A percentile compares a stretch with the other conserved stretches of the same genome.
Conservation (phyloP, 768 basidiomycete species). For the Dacryopinax spathularia region DNA sequence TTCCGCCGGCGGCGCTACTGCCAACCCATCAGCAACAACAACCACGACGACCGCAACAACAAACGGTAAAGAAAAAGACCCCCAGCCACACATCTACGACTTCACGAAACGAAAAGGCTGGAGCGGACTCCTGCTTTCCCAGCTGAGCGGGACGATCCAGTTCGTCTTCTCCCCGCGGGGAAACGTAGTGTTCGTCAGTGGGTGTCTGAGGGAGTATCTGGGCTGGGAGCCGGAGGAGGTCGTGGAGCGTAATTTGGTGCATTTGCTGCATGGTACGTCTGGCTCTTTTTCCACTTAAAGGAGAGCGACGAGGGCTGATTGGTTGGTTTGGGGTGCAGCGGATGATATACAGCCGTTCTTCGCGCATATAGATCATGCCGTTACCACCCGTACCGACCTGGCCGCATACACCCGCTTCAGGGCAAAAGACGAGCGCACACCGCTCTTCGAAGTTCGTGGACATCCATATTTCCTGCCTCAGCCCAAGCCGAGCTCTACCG, state of each 20-base stretch:
- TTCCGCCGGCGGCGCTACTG: neutral
- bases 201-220: conserved; percentile 52
- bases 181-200: conserved; percentile 55
- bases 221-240: conserved; percentile 67
- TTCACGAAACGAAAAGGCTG: conserved; percentile 79
- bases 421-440: conserved; percentile 12
- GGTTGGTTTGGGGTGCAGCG: conserved; percentile 11
- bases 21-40: neutral
- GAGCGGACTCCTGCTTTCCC: conserved; percentile 65
- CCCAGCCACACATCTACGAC: conserved; percentile 35
- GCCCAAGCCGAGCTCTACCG: conserved; percentile 24
- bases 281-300: too few species aligned
- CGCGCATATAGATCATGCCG: conserved; percentile 36
- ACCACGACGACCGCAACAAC: neutral
- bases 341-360: conserved; percentile 12
- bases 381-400: conserved; percentile 29
- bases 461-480: conserved; percentile 36
- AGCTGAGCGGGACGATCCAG: conserved; percentile 57
- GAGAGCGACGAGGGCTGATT: too few species aligned
- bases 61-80: neutral
- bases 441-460: conserved; percentile 60
- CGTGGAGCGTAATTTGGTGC: conserved; percentile 48
- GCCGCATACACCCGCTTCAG: conserved; percentile 46
- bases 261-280: conserved; percentile 49
- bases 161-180: conserved; percentile 51